Evolutionary conservation across 306 rosid genomes (phyloP).

Genomic region (Carpinus fangiana): DNA sequence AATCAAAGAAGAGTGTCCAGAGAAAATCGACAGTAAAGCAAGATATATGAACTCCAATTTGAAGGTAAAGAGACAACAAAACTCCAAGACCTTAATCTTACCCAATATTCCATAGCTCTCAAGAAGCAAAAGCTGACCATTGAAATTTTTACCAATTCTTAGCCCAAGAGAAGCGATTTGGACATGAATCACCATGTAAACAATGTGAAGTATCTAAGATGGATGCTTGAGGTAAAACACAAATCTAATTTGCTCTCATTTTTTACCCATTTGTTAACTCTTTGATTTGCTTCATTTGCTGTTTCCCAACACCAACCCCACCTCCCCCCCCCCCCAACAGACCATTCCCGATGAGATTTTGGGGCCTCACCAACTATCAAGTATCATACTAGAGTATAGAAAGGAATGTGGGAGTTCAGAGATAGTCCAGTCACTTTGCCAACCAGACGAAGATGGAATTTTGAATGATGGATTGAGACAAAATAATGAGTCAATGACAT

Average conservation of each 20-base stretch:
- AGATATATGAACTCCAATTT: constrained; percentile 61
- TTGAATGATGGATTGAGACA: constrained; percentile 42
- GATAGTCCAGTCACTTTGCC: constrained; percentile 73
- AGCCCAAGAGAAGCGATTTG: constrained; percentile 88
- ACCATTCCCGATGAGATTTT: constrained; percentile 64
- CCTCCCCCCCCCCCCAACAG: constrained; percentile 49
- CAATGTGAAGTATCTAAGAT: constrained; percentile 80
- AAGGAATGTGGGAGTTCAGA: constrained; percentile 85
- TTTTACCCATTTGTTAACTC: not conserved
- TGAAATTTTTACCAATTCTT: constrained; percentile 27
- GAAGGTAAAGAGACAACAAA: constrained; percentile 45
- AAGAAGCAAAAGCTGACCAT: constrained; percentile 19
- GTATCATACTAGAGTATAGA: constrained; percentile 71
- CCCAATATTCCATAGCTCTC: constrained; percentile 11
- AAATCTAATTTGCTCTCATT: not conserved
- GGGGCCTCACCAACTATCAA: constrained; percentile 68
- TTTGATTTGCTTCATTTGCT: constrained; percentile 6
- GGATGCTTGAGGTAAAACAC: constrained; percentile 90
- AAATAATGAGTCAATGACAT: constrained; percentile 41
- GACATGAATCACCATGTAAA: constrained; percentile 97
- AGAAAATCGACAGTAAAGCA: constrained; percentile 72
- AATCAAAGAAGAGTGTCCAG: constrained; percentile 60
- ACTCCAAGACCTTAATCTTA: constrained; percentile 6
- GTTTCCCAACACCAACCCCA: too few relatives aligned
- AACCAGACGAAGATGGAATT: constrained; percentile 70